Percentiles rank a stretch among this genome's conserved stretches.
Conservation (phyloP, 2,329 filamentous ascomycete genomes). For the Fusarium protoensiforme region DNA sequence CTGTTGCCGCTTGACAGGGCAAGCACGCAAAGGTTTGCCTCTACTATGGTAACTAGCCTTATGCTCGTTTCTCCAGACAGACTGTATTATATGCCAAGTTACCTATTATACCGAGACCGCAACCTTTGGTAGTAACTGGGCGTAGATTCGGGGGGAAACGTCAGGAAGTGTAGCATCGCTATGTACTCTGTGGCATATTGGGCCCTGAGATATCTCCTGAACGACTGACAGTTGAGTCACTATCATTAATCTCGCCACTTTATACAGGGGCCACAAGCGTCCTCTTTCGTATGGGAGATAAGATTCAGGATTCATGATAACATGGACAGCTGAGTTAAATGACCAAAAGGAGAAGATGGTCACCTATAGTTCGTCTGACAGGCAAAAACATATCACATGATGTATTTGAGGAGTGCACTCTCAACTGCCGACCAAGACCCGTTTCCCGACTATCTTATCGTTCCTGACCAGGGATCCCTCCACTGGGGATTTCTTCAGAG, state of each 20-base stretch:
- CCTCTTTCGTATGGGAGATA: not conserved
- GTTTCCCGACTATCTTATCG: not conserved
- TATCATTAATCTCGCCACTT: not conserved
- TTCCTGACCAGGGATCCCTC: not conserved
- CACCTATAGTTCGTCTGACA: too few relatives aligned
- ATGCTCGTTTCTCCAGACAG: not conserved
- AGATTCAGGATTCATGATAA: not conserved
- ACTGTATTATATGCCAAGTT: not conserved
- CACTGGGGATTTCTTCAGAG: not conserved
- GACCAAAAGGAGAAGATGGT: not conserved
- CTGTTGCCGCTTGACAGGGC: not conserved
- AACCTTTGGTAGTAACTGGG: not conserved
- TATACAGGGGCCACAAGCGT: not conserved
- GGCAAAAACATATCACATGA: not conserved
- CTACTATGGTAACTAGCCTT: not conserved
- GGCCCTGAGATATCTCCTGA: not conserved
- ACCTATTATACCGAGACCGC: not conserved
- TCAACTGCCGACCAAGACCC: not conserved
- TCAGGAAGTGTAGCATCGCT: not conserved
- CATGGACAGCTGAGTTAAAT: not conserved
- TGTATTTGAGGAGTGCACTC: not conserved
- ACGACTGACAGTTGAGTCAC: not conserved
- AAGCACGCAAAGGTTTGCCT: not conserved
- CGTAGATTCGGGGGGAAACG: not conserved
- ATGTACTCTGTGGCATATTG: too few relatives aligned